These are phyloP conservation scores for Leucosporidium scottii DNA, from an alignment of 768 basidiomycete genomes.

Conservation along the genomic window DNA sequence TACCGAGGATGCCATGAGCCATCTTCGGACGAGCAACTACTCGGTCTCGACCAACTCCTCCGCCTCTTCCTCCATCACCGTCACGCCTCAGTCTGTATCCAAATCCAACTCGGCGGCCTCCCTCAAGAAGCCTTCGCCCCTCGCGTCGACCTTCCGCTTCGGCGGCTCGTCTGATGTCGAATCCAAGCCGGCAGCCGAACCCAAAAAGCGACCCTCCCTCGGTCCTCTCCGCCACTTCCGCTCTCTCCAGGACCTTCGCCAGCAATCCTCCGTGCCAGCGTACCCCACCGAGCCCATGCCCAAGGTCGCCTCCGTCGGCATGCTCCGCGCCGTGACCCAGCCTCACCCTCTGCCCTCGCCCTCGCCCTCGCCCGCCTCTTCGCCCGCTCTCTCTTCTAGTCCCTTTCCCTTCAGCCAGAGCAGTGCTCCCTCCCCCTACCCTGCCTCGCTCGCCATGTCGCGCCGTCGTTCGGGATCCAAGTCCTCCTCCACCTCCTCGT, in stretches of 20 bases:
- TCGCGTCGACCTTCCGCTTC: neutral
- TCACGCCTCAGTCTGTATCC: neutral
- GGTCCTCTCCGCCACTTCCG: slow-evolving; percentile 23
- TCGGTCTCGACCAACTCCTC: neutral
- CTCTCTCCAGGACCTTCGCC: slow-evolving; percentile 22
- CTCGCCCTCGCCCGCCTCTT: neutral
- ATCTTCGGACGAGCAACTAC: neutral
- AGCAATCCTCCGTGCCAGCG: slow-evolving; percentile 1
- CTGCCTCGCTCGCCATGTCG: slow-evolving; percentile 3
- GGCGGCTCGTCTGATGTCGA: neutral
- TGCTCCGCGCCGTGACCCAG: no score
- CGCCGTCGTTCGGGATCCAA: slow-evolving; percentile 9
- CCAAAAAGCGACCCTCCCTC: slow-evolving; percentile 5
- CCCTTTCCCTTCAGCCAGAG: neutral
- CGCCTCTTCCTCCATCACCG: slow-evolving; percentile 2
- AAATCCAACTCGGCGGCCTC: slow-evolving; percentile 1
- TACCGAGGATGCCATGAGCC: neutral
- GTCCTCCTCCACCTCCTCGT: slow-evolving; percentile 13
- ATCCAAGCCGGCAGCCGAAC: neutral
- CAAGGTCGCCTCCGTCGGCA: no score
- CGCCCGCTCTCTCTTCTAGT: neutral
- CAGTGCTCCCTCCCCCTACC: neutral
- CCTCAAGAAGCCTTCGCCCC: slow-evolving; percentile 7
- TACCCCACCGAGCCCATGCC: slow-evolving; percentile 12
- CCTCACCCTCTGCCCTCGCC: no score